Conservation (phyloP, 768 basidiomycete genomes). For the Russula griseocarnosa region DNA sequence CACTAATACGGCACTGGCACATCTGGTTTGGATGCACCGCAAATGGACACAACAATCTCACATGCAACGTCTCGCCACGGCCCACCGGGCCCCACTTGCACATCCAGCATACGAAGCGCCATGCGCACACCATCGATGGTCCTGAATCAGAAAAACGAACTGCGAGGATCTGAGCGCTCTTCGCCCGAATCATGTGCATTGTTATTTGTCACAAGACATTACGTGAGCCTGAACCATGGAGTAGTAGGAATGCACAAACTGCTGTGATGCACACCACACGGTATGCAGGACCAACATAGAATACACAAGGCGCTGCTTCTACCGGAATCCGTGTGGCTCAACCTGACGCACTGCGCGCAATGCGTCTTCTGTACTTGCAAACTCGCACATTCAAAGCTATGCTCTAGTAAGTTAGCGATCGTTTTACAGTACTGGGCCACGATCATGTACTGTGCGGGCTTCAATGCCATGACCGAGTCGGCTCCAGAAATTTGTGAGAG, state of each 20-base stretch:
- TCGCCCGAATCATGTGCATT: slow-evolving; percentile 7
- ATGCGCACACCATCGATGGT: slow-evolving; percentile 8
- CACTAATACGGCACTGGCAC: too few species aligned
- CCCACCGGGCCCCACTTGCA: not conserved
- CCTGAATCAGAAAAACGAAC: not conserved
- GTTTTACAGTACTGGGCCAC: too few species aligned
- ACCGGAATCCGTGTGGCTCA: slow-evolving; percentile 14
- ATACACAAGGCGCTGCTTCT: slow-evolving; percentile 4
- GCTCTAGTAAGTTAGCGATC: too few species aligned
- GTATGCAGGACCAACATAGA: slow-evolving; percentile 2
- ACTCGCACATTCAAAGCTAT: slow-evolving; percentile 16
- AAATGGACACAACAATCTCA: too few species aligned
- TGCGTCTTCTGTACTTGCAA: slow-evolving; percentile 16
- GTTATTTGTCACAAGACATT: too few species aligned
- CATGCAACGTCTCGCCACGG: too few species aligned
- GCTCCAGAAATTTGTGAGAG: slow-evolving; percentile 20
- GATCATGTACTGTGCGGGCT: slow-evolving; percentile 15
- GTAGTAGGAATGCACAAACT: too few species aligned
- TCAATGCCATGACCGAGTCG: slow-evolving; percentile 20
- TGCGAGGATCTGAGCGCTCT: not conserved
- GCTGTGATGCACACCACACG: slow-evolving; percentile 8
- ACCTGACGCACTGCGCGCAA: slow-evolving; percentile 10
- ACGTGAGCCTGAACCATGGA: too few species aligned
- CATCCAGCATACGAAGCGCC: not conserved
- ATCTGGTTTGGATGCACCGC: too few species aligned